A percentile compares a stretch with the other conserved stretches of the same genome.
Conservation (phyloP, 2,329 filamentous ascomycete genomes). For the Macroventuria anomochaeta region DNA sequence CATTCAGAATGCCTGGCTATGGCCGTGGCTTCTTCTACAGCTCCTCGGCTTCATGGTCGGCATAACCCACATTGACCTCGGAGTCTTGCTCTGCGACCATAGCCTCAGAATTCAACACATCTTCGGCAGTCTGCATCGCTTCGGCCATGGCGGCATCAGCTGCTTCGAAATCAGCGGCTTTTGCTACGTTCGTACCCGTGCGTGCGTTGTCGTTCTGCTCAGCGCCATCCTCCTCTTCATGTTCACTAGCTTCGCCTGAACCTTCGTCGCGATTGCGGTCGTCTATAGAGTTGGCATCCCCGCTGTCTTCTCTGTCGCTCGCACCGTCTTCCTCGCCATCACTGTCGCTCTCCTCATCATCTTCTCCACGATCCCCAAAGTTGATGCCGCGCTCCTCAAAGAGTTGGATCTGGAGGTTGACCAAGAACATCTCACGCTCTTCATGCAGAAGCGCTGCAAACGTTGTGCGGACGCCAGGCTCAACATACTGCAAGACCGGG, state of each 20-base stretch:
- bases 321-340: not conserved
- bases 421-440: slow-evolving; percentile 21
- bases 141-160: not conserved
- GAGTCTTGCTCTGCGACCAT: no score
- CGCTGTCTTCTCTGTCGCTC: not conserved
- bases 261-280: not conserved
- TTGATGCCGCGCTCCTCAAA: slow-evolving; percentile 24
- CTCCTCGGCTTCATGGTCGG: no score
- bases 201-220: not conserved
- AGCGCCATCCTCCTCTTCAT: not conserved
- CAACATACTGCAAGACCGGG: slow-evolving; percentile 25
- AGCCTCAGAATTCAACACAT: no score
- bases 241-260: not conserved
- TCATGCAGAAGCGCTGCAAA: slow-evolving; percentile 19
- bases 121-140: not conserved
- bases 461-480: slow-evolving; percentile 12
- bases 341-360: not conserved
- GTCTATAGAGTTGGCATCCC: not conserved
- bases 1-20: no score
- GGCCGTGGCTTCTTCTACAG: no score
- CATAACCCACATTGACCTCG: no score
- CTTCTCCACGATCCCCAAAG: not conserved
- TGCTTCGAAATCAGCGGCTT: not conserved
- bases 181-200: not conserved
- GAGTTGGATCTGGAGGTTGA: slow-evolving; percentile 26